Conservation (phyloP, 495 filamentous ascomycete species). For the Penicillium lividum region DNA sequence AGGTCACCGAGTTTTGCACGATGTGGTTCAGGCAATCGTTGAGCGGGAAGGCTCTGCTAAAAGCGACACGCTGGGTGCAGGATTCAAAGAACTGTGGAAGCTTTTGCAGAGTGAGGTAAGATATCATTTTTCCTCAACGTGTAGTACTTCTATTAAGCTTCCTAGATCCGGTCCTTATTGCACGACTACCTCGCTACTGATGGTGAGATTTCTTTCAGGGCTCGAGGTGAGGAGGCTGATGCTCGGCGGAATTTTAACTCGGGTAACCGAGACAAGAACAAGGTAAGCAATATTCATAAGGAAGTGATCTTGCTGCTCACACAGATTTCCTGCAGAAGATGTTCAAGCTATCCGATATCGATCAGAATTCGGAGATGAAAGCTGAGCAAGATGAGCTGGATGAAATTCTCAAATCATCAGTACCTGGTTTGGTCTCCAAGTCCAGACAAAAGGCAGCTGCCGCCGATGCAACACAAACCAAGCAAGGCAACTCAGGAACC, state of each 20-base stretch:
- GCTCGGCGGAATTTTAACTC: slow-evolving; percentile 59
- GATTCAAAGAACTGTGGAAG: slow-evolving; percentile 94
- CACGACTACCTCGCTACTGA: slow-evolving; percentile 98
- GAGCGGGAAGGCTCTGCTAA: slow-evolving; percentile 67
- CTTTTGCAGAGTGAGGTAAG: slow-evolving; percentile 78
- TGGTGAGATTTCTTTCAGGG: slow-evolving; percentile 60
- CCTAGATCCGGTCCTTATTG: slow-evolving; percentile 78
- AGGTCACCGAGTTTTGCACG: slow-evolving; percentile 90
- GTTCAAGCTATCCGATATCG: slow-evolving; percentile 86
- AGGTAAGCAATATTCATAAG: slow-evolving; percentile 34
- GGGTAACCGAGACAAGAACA: slow-evolving; percentile 66
- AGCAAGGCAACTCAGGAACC: slow-evolving; percentile 57
- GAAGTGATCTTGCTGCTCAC: slow-evolving; percentile 23
- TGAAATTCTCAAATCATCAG: slow-evolving; percentile 82
- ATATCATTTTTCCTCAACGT: slow-evolving; percentile 11
- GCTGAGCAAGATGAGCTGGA: slow-evolving; percentile 89
- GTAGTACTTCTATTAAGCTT: slow-evolving; percentile 10
- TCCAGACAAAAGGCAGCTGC: slow-evolving; percentile 50
- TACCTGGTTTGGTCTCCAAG: slow-evolving; percentile 88
- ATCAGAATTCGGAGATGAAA: slow-evolving; percentile 70
- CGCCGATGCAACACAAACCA: slow-evolving; percentile 38
- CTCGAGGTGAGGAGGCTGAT: slow-evolving; percentile 46
- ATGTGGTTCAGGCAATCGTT: slow-evolving; percentile 79
- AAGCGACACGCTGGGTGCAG: slow-evolving; percentile 61
- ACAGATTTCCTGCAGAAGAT: slow-evolving; percentile 55